Base-by-base conservation (phyloP, 176 grass and related monocot species). In the Saccharum spontaneum region DNA sequence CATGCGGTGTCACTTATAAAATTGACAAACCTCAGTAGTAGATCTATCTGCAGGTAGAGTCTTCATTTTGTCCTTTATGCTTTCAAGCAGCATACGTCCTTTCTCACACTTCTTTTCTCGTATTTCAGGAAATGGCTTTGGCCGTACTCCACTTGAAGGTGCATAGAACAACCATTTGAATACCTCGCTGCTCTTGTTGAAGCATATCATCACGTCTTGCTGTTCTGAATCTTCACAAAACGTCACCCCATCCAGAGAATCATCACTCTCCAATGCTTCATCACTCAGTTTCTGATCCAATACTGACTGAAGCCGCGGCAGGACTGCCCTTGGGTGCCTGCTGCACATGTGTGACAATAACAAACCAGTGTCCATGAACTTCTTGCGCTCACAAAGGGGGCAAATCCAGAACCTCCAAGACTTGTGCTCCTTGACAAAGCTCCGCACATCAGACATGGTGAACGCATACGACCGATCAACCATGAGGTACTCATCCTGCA, bases 81-180 rank as follows among this genome's bases (percentile, higher is more conserved):
- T 16, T 31, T 75, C 82, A 31, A 89, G 87, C 9, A 81, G 12
- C 10, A 13, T 17, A 62, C 14, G 17, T 40, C 70, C 82, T 7
- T 31, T 46, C 3, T 3, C 67, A 83, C 82, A 12, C 36, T 76
- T 85, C 3, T 12, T 46, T 40, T 52, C n/a, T 23, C 40, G 31
- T 16, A 85, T 1, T 40, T 89, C 49, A 31, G 16, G 15, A 49
- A 85, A 39, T 49, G 82, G 8, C 7, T 18, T 61, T 70, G 82
- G 11, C 48, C 4, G 4, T 41, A 70, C 16, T 40, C 82, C 71
- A 70, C 77, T 85, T 49, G 83, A 85, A 61, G 82, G 82, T 63
- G 31, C 30, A 81, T 69, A 31, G 15, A 89, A 85, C 77, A 89
- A 48, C 77, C 87, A 89, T 41, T 62, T 76, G 63, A 85, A 85